A percentile compares a stretch with the other conserved stretches of the same genome.
Conservation (phyloP, 1,139 yeast species). For the Protomyces macrosporus region DNA sequence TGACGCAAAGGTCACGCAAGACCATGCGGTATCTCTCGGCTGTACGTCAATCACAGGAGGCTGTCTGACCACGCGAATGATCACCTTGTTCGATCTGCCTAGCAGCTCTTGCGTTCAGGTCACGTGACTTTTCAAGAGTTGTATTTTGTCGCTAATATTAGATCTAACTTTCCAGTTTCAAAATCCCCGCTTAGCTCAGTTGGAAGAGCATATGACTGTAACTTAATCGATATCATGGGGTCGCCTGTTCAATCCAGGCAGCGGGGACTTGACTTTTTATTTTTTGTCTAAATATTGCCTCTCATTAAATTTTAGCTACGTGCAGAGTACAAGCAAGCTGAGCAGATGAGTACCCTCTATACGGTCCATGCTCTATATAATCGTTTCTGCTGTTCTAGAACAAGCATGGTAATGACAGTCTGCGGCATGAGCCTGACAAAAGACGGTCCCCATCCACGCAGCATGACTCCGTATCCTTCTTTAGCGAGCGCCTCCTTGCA, state of each 20-base stretch:
- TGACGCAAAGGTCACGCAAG: too few species aligned
- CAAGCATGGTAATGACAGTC: constrained; percentile 72
- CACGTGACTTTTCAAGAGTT: too few species aligned
- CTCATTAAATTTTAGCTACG: too few species aligned
- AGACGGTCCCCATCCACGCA: constrained; percentile 83
- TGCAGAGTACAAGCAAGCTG: too few species aligned
- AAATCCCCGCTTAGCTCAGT: not conserved
- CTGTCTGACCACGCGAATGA: too few species aligned
- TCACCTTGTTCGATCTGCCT: too few species aligned
- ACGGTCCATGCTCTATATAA: not conserved
- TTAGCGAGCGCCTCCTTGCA: constrained; percentile 53
- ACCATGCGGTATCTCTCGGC: too few species aligned
- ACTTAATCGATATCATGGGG: not conserved
- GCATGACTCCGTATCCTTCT: constrained; percentile 41
- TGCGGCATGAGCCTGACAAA: constrained; percentile 85
- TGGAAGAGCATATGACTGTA: constrained; percentile 1
- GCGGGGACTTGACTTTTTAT: not conserved
- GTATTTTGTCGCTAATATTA: not conserved
- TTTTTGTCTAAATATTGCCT: not conserved
- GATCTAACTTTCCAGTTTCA: not conserved
- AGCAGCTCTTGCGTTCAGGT: too few species aligned
- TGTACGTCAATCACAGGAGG: too few species aligned
- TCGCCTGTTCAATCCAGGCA: not conserved
- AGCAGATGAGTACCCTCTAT: too few species aligned
- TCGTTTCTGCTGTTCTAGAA: constrained; percentile 24